phyloP scores from a whole-genome alignment of 768 basidiomycete species.

The Hericium alpestre region DNA sequence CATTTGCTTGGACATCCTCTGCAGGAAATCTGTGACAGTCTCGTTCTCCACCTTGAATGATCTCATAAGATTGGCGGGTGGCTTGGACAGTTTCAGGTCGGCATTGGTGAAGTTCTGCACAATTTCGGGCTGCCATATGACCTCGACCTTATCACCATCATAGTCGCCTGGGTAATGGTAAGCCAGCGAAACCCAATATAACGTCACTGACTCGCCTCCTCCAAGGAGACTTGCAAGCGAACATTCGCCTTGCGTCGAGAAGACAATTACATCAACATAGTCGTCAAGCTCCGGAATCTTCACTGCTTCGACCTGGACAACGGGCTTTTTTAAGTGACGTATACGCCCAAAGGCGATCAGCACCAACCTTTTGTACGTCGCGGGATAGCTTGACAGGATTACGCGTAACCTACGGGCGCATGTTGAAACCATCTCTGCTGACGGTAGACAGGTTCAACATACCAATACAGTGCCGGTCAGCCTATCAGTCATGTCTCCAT shows the following conservation, averaged over 20 bases:
- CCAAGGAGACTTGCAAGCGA: constrained; percentile 54
- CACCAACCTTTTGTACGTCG: constrained; percentile 49
- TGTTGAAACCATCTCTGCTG: too few species aligned
- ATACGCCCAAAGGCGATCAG: not conserved
- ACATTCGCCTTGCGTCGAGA: constrained; percentile 25
- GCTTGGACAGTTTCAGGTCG: constrained; percentile 32
- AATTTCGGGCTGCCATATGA: constrained; percentile 49
- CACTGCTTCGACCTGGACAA: constrained; percentile 44
- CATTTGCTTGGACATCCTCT: not conserved
- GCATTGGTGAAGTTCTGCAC: constrained; percentile 48
- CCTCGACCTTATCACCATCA: constrained; percentile 53
- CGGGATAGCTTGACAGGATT: constrained; percentile 65
- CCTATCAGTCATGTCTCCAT: constrained; percentile 38
- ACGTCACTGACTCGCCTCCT: constrained; percentile 33
- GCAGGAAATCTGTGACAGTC: constrained; percentile 21
- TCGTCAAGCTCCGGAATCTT: constrained; percentile 36
- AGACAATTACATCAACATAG: constrained; percentile 45
- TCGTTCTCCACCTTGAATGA: constrained; percentile 35
- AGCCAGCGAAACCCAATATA: not conserved
- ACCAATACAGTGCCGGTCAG: constrained; percentile 50
- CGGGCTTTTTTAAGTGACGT: not conserved
- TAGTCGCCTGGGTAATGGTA: constrained; percentile 42
- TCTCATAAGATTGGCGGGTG: constrained; percentile 32
- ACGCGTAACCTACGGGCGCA: constrained; percentile 35
- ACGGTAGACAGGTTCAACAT: constrained; percentile 4